Conservation (phyloP, 2,329 filamentous ascomycete species). For the Cercospora sp. region DNA sequence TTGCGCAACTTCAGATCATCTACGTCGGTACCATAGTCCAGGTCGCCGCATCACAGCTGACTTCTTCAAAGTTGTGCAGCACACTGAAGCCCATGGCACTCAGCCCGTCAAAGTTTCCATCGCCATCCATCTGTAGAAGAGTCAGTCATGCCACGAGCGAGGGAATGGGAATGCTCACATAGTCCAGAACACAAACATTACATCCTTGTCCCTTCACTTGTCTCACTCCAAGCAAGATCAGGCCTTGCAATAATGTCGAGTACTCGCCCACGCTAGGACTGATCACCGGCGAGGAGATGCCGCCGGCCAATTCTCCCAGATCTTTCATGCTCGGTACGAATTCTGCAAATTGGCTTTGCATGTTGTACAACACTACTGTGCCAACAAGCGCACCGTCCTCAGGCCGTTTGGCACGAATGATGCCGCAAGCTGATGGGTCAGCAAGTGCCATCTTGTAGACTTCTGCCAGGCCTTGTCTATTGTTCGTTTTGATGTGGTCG, state of each 20-base stretch:
- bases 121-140: conserved; percentile 61
- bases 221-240: conserved; percentile 76
- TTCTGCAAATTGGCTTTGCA: conserved; percentile 65
- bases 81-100: conserved; percentile 78
- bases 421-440: conserved; percentile 71
- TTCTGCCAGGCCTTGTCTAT: conserved; percentile 75
- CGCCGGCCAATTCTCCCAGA: conserved; percentile 62
- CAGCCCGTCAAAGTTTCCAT: conserved; percentile 72
- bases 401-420: conserved; percentile 76
- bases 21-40: conserved; percentile 49
- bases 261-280: conserved; percentile 67
- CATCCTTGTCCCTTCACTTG: conserved; percentile 80
- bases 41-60: conserved; percentile 66
- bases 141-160: conserved; percentile 31
- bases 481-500: conserved; percentile 70
- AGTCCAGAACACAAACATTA: conserved; percentile 72
- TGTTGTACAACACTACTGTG: conserved; percentile 76
- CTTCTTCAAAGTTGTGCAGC: conserved; percentile 78
- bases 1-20: background rate
- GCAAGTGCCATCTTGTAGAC: conserved; percentile 75
- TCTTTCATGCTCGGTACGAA: conserved; percentile 70
- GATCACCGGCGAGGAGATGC: conserved; percentile 78
- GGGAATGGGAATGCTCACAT: conserved; percentile 59
- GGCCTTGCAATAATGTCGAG: conserved; percentile 71
- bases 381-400: conserved; percentile 70